phyloP scores from a whole-genome alignment of 371 early-diverging fungal genomes.

The Hamiltosporidium tvaerminnensis region DNA sequence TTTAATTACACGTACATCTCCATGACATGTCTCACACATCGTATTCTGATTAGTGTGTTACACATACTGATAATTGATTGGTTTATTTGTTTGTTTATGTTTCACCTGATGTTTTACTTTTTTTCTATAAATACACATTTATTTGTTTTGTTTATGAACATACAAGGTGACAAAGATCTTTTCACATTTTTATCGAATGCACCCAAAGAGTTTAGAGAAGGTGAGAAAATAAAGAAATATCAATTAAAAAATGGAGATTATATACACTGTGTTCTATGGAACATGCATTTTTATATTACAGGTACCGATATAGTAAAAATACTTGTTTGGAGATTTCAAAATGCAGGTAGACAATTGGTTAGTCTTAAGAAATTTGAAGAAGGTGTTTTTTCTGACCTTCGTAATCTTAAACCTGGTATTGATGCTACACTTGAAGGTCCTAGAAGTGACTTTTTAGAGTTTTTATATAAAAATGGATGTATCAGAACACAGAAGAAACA shows the following conservation, averaged over 20 bases:
- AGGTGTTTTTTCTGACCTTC: conserved; percentile 83
- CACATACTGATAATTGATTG: no score
- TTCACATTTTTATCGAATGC: conserved; percentile 52
- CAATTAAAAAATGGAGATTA: conserved; percentile 54
- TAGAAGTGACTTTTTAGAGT: conserved; percentile 78
- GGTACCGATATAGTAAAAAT: conserved; percentile 94
- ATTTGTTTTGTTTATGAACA: no score
- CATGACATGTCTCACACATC: no score
- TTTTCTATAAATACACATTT: no score
- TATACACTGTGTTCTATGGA: conserved; percentile 54
- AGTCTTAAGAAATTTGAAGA: conserved; percentile 95
- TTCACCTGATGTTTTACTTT: no score
- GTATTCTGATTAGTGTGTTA: no score
- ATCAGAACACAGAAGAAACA: conserved; percentile 95
- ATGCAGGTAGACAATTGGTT: conserved; percentile 65
- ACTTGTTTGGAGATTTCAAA: conserved; percentile 75
- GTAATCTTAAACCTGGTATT: conserved; percentile 85
- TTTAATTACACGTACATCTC: no score
- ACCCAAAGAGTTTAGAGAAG: conserved; percentile 53
- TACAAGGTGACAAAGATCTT: conserved; percentile 51
- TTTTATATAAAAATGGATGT: conserved; percentile 86
- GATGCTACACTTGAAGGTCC: conserved; percentile 88
- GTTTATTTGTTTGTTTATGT: no score
- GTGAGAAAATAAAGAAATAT: conserved; percentile 52
- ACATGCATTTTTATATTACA: conserved; percentile 55